Evolutionary conservation across 208 protist genomes (phyloP), one percentile per base, ranked within the genome.

Genomic region (Acanthamoeba sp.): DNA sequence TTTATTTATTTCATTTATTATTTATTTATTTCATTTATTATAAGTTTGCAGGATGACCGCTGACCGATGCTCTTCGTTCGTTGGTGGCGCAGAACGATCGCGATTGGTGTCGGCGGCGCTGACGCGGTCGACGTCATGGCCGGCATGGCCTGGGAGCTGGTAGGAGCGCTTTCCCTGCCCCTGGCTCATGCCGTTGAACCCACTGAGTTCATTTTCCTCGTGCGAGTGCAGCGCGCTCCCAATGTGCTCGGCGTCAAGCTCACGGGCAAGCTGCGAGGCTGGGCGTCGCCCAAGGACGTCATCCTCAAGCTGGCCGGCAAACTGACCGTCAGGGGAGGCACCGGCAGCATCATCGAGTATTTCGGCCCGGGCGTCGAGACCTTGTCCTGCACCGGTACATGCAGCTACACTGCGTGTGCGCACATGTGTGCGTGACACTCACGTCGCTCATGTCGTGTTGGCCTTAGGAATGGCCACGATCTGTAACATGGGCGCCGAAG

Each of bases 401-500:
- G 14, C 59, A 66, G 59, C 59, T 3, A 24, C 59, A 24, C 18
- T 2, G 20, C 59, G n/a, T 32, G 20, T 66, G 27, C n/a, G n/a
- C 7, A 10, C 42, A 48, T 48, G 42, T 32, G n/a, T 6, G 20
- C 18, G 20, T 32, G 27, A 2, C 7, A 16, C n/a, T 24, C 22
- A 12, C 55, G 22, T 66, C 18, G 5, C 59, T 66, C 7, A 66
- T 32, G 20, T 6, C 59, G 18, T 32, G 4, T 2, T 16, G 42
- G n/a, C 18, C 59, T 2, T 32, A 66, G 59, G 96, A 52, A 97
- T 97, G 97, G 98, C 95, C 29, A 98, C 97, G 48, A 98, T 98
- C 95, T 98, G 97, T 95, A 98, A 98, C 95, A 98, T 98, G 97
- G 98, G 98, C 95, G 98, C 98, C 69, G 98, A 98, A 94, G 98